Evolutionary conservation across 768 basidiomycete genomes (phyloP).

Genomic region (Pleurotus cornucopiae): DNA sequence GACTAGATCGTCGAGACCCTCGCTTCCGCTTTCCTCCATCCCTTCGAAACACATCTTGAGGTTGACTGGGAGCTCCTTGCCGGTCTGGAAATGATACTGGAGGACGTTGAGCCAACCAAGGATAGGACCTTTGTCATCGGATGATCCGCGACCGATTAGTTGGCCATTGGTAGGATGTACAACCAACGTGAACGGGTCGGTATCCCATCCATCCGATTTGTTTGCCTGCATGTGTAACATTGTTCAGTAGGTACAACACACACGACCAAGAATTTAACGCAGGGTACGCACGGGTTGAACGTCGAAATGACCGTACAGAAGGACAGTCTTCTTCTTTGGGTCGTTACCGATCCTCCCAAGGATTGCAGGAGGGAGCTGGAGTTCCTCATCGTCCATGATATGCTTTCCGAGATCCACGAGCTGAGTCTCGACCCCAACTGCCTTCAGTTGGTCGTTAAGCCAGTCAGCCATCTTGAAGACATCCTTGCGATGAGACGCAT

Average conservation of each 20-base stretch:
- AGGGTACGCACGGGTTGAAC: conserved; percentile 74
- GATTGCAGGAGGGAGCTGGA: conserved; percentile 79
- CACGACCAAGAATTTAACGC: background rate
- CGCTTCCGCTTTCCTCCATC: conserved; percentile 95
- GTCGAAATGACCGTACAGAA: conserved; percentile 94
- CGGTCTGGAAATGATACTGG: conserved; percentile 70
- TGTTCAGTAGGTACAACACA: background rate
- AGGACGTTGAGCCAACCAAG: conserved; percentile 89
- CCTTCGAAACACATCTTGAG: conserved; percentile 91
- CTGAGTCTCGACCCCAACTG: conserved; percentile 76
- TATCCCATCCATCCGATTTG: conserved; percentile 79
- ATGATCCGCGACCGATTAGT: conserved; percentile 81
- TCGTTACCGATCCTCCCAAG: conserved; percentile 81
- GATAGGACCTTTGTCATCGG: conserved; percentile 90
- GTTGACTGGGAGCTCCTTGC: conserved; percentile 80
- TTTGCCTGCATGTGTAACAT: conserved; percentile 26
- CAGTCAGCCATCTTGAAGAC: conserved; percentile 86
- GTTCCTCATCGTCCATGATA: conserved; percentile 54
- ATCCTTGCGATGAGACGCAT: conserved; percentile 65
- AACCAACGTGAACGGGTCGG: conserved; percentile 77
- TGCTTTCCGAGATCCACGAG: conserved; percentile 78
- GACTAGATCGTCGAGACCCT: conserved; percentile 88
- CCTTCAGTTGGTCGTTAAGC: conserved; percentile 67
- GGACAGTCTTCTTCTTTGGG: conserved; percentile 86
- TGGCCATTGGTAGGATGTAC: conserved; percentile 40